A percentile compares a stretch with the other conserved stretches of the same genome.
phyloP scores from a whole-genome alignment of 352 stramenopile genomes.

The Aphanomyces cochlioides region DNA sequence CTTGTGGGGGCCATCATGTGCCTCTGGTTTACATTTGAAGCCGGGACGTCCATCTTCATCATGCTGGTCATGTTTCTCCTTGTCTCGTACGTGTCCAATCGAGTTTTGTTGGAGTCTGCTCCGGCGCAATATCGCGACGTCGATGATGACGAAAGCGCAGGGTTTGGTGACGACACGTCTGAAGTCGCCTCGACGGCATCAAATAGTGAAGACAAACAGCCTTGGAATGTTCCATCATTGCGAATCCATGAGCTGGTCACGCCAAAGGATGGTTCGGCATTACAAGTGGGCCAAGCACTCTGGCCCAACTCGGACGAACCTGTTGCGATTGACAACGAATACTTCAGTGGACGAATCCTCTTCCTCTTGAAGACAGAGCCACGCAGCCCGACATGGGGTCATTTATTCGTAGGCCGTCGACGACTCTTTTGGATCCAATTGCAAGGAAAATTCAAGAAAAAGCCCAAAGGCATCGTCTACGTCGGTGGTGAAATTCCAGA shows the following conservation, averaged over 20 bases:
- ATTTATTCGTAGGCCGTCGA: conserved; percentile 45
- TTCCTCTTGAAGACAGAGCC: conserved; percentile 57
- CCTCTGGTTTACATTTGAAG: conserved; percentile 26
- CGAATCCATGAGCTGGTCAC: conserved; percentile 29
- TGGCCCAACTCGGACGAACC: conserved; percentile 36
- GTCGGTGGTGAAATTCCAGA: conserved; percentile 58
- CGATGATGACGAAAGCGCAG: background rate
- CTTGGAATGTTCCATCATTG: conserved; percentile 28
- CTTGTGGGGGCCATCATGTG: conserved; percentile 25
- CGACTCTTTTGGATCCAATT: conserved; percentile 63
- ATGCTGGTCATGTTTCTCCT: conserved; percentile 25
- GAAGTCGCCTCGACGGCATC: background rate
- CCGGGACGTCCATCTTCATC: conserved; percentile 19
- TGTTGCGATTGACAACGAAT: conserved; percentile 73
- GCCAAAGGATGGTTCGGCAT: conserved; percentile 13
- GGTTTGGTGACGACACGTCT: background rate
- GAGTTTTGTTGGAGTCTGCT: conserved; percentile 8
- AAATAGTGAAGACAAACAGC: conserved; percentile 10
- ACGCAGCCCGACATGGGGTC: conserved; percentile 30
- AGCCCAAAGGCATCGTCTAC: conserved; percentile 51
- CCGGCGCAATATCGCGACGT: conserved; percentile 1
- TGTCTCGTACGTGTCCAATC: conserved; percentile 19
- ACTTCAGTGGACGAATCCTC: conserved; percentile 59
- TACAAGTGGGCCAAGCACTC: conserved; percentile 23
- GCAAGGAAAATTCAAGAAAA: conserved; percentile 62